Evolutionary conservation across 2,329 filamentous ascomycete species (phyloP), one percentile per base, ranked within the genome.

Genomic region (Pseudonectria buxi): DNA sequence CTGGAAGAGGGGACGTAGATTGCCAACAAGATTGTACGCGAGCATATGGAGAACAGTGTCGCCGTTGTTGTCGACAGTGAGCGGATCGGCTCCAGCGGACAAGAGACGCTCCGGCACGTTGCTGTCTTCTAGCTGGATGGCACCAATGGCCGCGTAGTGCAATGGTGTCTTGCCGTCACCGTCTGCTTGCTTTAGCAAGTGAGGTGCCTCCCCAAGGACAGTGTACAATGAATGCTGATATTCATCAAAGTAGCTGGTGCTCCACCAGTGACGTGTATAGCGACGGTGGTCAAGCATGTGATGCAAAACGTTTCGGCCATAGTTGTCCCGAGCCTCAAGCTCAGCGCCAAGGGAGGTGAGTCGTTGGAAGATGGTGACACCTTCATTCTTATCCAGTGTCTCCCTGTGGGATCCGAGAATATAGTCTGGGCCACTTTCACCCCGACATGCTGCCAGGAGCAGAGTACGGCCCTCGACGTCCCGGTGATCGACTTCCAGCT

Each of bases 291-390:
- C 15, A 4, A 49, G 14, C 31, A 54, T 43, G 30, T 39, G 32
- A 36, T 56, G 53, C 6, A 55, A 24, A n/a, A 43, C 33, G 13
- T 52, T 56, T 10, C 39, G 39, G 3, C 43, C 38, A 30, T 35
- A 16, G 16, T 46, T 29, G 31, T 56, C 53, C 12, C 32, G 40
- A 2, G 47, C 53, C 5, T 44, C 35, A 3, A 48, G 22, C 4
- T 58, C 44, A 2, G 52, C 50, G 5, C 53, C 53, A 3, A 51
- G 36, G 1, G 39, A 36, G 3, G 54, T 14, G 2, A 59, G 42
- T 10, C 24, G 24, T 4, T 47, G 14, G 26, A 53, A 51, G 24
- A 37, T 16, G n/a, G 27, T 39, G 11, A 28, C 34, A 4, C 4
- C n/a, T 10, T 39, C 14, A 3, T 3, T 32, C 10, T 22, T 4